Evolutionary conservation across 441 rosid species (phyloP), one percentile per base, ranked within the genome.

Genomic region (Kokia cookei): DNA sequence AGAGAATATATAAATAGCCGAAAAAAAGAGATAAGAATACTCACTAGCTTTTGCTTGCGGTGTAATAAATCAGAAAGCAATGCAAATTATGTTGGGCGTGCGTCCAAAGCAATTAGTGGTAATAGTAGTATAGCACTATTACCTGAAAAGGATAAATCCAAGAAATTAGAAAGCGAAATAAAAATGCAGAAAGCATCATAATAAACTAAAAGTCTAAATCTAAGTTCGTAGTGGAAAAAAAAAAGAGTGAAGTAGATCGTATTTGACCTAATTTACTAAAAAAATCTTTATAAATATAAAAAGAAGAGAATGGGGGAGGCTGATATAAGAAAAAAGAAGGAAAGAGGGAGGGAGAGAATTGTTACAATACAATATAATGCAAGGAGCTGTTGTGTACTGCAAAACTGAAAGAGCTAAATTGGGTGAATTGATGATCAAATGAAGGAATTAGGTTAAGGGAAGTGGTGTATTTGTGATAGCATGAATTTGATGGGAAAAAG

Each of bases 301-400:
- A 19, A 10, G 13, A 54, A 54, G 1, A 32, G 37, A 32, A 32
- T 32, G 1, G 48, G 43, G 17, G 15, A 15, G 8, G 26, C 22
- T 1, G 37, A 57, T 57, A 13, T 10, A 22, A 26, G 57, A 14
- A 53, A 19, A 27, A 59, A 24, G 15, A 42, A 37, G 15, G 55
- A 3, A 69, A 47, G 63, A 54, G 65, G 15, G 50, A 43, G 73
- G 32, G 12, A 13, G 66, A 24, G 81, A 81, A 77, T 76, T 45
- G 15, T 45, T 45, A 45, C 50, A 10, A 12, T 45, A 45, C 50
- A 11, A 45, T 45, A 32, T 12, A 45, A 13, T 45, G 50, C 50
- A 45, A 45, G 50, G 15, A 13, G 12, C 50, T 45, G 50, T 32
- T 32, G 7, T 32, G 37, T 32, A 14, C 42, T 7, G 43, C 65